Base-by-base conservation (phyloP, 83 land plant genomes). In the Diphasiastrum complanatum region DNA sequence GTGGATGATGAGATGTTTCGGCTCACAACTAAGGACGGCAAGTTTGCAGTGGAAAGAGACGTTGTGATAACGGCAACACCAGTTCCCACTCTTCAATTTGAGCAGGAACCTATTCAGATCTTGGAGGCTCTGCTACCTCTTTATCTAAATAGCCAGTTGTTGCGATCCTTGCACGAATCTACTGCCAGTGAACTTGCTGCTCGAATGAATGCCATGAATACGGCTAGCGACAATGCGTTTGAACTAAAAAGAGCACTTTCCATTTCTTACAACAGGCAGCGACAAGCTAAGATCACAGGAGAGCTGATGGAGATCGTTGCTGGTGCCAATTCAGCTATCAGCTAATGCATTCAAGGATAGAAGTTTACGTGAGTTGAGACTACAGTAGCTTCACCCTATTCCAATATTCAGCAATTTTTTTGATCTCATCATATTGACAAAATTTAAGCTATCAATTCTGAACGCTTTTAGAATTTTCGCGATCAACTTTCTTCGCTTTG, bases 211-310 rank as follows among this genome's bases (percentile, higher is more conserved):
- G 85, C 85, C 30, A 82, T 82, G 85, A 82, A 70, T 72, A 76
- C 49, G 26, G 85, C 85, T 30, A 67, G 64, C 19, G 85, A 82
- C 34, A 82, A 82, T 40, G 85, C 85, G 14, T n/a, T 38, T 6
- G 81, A 80, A 18, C 50, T 82, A 30, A 82, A 72, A 65, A 64
- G 58, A 60, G 11, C 49, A 28, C 73, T 82, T 27, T 80, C 85
- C 46, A 72, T 64, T 24, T 38, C 51, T 26, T 82, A 82, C 67
- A 82, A 82, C 64, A 47, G 85, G 58, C 73, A 76, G 65, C 64
- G 91, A 23, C 91, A 86, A 41, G 91, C 91, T 26, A 86, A 86
- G 75, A 81, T 86, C 65, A 86, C 91, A 0, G 85, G 88, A 0
- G 91, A 86, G 65, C 69, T 86, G 24, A 55, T 82, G 41, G 84